Evolutionary conservation across 495 filamentous ascomycete species (phyloP).

Genomic region (Penicillium coprophilum): DNA sequence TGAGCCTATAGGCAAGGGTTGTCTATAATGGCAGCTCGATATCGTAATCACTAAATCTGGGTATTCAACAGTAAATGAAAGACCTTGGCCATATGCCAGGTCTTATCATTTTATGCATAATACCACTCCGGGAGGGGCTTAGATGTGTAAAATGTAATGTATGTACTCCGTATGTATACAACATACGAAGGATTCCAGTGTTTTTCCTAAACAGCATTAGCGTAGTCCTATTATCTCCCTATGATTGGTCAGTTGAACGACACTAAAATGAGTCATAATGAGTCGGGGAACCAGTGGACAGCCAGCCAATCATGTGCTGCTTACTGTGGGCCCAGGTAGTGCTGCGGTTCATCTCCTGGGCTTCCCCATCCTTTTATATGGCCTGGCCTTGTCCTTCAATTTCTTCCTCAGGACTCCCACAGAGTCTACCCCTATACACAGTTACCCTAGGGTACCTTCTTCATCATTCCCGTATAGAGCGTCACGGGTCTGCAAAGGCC

Average conservation of each 20-base stretch:
- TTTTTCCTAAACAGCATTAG: not conserved
- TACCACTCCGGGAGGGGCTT: not conserved
- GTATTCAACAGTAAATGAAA: too few species aligned
- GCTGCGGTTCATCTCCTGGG: constrained; percentile 13
- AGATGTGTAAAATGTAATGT: not conserved
- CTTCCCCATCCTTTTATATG: constrained; percentile 12
- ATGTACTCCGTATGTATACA: too few species aligned
- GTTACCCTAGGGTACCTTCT: constrained; percentile 1
- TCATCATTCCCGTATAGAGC: constrained; percentile 2
- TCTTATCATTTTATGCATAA: not conserved
- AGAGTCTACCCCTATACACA: constrained; percentile 9
- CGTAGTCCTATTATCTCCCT: too few species aligned
- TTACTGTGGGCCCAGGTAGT: not conserved
- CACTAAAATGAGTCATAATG: constrained; percentile 39
- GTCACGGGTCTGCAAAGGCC: constrained; percentile 34
- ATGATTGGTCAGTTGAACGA: constrained; percentile 13
- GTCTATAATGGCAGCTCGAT: too few species aligned
- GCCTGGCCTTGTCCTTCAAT: constrained; percentile 1
- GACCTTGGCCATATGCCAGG: too few species aligned
- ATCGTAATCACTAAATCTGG: too few species aligned
- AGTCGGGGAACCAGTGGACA: constrained; percentile 16
- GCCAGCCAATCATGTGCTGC: constrained; percentile 14
- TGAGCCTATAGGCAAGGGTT: too few species aligned
- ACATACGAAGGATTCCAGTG: too few species aligned
- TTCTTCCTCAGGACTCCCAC: constrained; percentile 31